These are phyloP conservation scores for Elsinoe necatrix DNA, from an alignment of 2,329 filamentous ascomycete species.

Conservation along the genomic window DNA sequence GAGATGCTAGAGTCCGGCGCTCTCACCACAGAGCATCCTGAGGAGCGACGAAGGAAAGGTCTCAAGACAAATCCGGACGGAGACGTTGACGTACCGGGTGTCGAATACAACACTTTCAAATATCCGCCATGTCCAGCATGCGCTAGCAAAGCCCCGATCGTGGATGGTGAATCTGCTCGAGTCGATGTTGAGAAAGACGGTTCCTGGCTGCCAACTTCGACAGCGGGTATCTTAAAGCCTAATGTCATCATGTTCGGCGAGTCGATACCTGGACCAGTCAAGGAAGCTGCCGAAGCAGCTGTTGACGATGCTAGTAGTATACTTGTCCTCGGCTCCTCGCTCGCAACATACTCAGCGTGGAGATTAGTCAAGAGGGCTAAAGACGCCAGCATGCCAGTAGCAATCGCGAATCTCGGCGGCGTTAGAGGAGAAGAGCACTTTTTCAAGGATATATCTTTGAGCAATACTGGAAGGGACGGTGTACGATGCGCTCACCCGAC, in stretches of 20 bases:
- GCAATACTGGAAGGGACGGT: conserved; percentile 30
- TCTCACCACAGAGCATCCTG: conserved; percentile 66
- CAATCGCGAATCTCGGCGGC: conserved; percentile 79
- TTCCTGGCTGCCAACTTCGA: conserved; percentile 54
- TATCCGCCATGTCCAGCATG: conserved; percentile 86
- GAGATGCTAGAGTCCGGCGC: conserved; percentile 67
- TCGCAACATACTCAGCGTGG: conserved; percentile 95
- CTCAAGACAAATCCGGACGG: conserved; percentile 87
- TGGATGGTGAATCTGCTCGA: conserved; percentile 47
- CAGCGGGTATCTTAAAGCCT: conserved; percentile 77
- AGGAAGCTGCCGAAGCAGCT: conserved; percentile 66
- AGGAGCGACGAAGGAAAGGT: conserved; percentile 57
- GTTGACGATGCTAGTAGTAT: conserved; percentile 69
- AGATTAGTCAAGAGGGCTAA: conserved; percentile 74
- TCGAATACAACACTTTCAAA: conserved; percentile 79
- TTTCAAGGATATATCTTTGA: conserved; percentile 49
- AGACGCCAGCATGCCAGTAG: conserved; percentile 75
- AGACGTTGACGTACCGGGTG: conserved; percentile 80
- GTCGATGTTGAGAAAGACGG: conserved; percentile 72
- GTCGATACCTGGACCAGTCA: conserved; percentile 62
- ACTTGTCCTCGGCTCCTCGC: conserved; percentile 75
- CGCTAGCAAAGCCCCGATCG: conserved; percentile 52
- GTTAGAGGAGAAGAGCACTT: conserved; percentile 70
- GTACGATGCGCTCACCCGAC: conserved; percentile 35
- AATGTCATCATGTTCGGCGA: conserved; percentile 97